A percentile compares a stretch with the other conserved stretches of the same genome.
phyloP scores from a whole-genome alignment of 768 basidiomycete species.

The Sporobolomyces pararoseus region DNA sequence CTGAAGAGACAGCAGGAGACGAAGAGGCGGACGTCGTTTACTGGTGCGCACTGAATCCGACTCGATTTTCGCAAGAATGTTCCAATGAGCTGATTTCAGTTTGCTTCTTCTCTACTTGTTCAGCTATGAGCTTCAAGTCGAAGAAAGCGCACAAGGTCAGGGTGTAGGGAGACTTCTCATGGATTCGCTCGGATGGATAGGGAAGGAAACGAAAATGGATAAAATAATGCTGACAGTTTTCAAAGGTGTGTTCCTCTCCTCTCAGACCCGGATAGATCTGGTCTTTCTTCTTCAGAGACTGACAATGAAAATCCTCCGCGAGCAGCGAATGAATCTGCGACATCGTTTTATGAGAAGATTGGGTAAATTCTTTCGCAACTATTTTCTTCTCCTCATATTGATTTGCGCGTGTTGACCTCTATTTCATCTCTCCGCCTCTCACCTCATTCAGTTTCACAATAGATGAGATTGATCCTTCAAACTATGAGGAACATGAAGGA shows the following conservation, averaged over 20 bases:
- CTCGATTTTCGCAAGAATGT: no score
- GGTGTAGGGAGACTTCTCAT: conserved; percentile 64
- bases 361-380: conserved; percentile 34
- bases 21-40: conserved; percentile 58
- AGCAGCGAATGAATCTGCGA: conserved; percentile 38
- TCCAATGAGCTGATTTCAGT: no score
- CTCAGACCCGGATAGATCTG: no score
- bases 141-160: conserved; percentile 51
- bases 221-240: conserved; percentile 73
- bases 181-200: conserved; percentile 56
- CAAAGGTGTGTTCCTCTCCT: conserved; percentile 55
- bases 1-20: conserved; percentile 54
- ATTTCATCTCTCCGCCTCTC: not conserved
- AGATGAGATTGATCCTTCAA: conserved; percentile 39
- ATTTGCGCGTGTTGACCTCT: not conserved
- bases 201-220: conserved; percentile 58
- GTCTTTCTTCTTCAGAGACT: not conserved
- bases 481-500: conserved; percentile 5
- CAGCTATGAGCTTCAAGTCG: conserved; percentile 76
- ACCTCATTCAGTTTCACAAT: conserved; percentile 1
- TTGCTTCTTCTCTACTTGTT: not conserved
- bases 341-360: conserved; percentile 37
- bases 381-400: not conserved
- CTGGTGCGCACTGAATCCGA: no score
- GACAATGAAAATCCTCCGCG: not conserved